Conservation (phyloP, 768 basidiomycete species). For the Rhizopogon salebrosus region DNA sequence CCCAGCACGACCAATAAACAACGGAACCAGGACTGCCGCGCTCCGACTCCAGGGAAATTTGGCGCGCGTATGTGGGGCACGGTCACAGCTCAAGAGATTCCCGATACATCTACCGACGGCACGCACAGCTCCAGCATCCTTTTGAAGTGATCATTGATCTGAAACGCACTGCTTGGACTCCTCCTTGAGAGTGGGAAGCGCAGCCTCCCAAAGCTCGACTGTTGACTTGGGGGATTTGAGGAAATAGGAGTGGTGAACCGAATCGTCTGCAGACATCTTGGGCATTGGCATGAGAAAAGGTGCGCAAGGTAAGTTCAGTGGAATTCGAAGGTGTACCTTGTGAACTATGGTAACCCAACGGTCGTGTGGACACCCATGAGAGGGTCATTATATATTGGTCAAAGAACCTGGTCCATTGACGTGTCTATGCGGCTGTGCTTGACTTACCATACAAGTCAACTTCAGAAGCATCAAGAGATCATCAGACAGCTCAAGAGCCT, state of each 20-base stretch:
- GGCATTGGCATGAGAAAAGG: background rate
- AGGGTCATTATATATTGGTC: background rate
- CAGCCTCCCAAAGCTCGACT: constrained; percentile 8
- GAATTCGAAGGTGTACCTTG: background rate
- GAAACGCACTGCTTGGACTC: constrained; percentile 19
- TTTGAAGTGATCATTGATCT: background rate
- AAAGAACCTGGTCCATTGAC: no score
- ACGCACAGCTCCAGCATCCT: background rate
- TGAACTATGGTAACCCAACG: background rate
- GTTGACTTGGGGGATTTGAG: constrained; percentile 14
- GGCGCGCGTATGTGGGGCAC: constrained; percentile 23
- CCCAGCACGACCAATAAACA: constrained; percentile 81
- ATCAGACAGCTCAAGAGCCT: no score
- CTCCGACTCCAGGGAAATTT: constrained; percentile 51
- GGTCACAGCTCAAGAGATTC: constrained; percentile 23
- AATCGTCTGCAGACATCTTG: constrained; percentile 9
- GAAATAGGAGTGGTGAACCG: constrained; percentile 5
- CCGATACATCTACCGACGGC: constrained; percentile 16
- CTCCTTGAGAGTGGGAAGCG: constrained; percentile 7
- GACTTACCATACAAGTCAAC: no score
- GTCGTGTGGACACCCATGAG: background rate
- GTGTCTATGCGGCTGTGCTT: no score
- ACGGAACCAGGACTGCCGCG: constrained; percentile 76
- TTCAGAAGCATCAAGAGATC: no score
- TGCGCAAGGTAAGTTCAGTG: background rate